Conservation (phyloP, 169 alveolate species). For the Ichthyophthirius multifiliis region DNA sequence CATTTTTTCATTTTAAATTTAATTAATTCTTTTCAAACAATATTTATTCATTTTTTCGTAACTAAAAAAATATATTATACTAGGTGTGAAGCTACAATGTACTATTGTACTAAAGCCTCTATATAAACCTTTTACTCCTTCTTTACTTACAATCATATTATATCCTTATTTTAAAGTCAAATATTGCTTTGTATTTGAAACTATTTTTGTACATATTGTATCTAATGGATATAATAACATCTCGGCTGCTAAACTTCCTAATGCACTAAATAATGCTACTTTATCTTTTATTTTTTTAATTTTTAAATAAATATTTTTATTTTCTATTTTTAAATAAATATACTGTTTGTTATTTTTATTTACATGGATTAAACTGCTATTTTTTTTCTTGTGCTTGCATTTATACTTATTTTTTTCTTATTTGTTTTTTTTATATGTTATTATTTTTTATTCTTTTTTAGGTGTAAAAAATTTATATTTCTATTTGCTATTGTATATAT, state of each 20-base stretch:
- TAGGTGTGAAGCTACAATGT: slow-evolving; percentile 20
- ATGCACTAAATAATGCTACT: background rate
- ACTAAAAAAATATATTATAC: background rate
- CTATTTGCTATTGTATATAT: no score
- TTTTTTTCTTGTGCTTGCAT: no score
- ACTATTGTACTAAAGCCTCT: slow-evolving; percentile 31
- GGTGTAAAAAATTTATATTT: no score
- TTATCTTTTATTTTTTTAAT: no score
- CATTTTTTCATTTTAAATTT: background rate
- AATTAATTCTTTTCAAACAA: background rate
- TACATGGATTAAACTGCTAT: slow-evolving; percentile 8
- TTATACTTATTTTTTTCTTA: no score
- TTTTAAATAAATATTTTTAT: background rate
- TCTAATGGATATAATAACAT: slow-evolving; percentile 36
- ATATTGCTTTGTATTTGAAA: slow-evolving; percentile 9
- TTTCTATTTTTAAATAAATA: background rate
- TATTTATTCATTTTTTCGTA: slow-evolving; percentile 23
- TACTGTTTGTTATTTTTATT: background rate
- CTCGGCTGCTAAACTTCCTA: slow-evolving; percentile 12
- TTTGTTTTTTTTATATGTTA: no score
- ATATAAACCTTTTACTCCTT: slow-evolving; percentile 20
- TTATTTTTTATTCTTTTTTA: no score
- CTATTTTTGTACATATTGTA: slow-evolving; percentile 33
- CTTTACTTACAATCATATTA: slow-evolving; percentile 14
- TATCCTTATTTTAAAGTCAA: slow-evolving; percentile 29